phyloP scores from a whole-genome alignment of 192 early-diverging fungal genomes.

The Glomus cerebriforme region DNA sequence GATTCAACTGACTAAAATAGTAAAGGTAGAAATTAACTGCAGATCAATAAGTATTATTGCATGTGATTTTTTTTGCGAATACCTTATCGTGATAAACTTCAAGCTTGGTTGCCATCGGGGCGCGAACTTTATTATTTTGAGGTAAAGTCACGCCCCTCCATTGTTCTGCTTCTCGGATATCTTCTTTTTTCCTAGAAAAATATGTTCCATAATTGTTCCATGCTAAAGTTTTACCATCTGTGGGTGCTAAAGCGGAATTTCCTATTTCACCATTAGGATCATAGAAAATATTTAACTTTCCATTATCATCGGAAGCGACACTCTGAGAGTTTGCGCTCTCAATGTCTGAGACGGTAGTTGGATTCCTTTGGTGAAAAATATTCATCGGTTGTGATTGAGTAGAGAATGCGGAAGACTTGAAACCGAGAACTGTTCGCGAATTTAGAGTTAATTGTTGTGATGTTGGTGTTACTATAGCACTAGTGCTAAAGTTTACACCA shows the following conservation, averaged over 20 bases:
- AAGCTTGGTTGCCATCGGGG: slow-evolving; percentile 17
- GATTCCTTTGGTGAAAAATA: slow-evolving; percentile 2
- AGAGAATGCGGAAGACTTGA: slow-evolving; percentile 28
- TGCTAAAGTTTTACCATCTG: not conserved
- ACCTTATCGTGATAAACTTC: slow-evolving; percentile 40
- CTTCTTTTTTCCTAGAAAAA: slow-evolving; percentile 68
- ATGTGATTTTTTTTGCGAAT: not conserved
- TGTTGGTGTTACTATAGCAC: not conserved
- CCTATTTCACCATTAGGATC: slow-evolving; percentile 23
- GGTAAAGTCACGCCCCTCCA: slow-evolving; percentile 64
- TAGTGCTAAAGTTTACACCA: slow-evolving; percentile 18
- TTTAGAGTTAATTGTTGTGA: not conserved
- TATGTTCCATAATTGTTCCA: slow-evolving; percentile 68
- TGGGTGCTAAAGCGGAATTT: not conserved
- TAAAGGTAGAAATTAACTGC: not conserved
- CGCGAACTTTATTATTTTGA: not conserved
- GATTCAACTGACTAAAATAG: not conserved
- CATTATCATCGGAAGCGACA: not conserved
- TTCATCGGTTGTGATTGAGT: slow-evolving; percentile 7
- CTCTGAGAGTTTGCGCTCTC: not conserved
- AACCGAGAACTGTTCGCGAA: slow-evolving; percentile 28
- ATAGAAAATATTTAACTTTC: slow-evolving; percentile 35
- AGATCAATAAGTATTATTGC: not conserved
- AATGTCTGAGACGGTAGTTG: not conserved
- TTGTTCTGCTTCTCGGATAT: slow-evolving; percentile 54